Evolutionary conservation across 495 filamentous ascomycete species (phyloP), one percentile per base, ranked within the genome.

Genomic region (Parathielavia hyrcaniae): DNA sequence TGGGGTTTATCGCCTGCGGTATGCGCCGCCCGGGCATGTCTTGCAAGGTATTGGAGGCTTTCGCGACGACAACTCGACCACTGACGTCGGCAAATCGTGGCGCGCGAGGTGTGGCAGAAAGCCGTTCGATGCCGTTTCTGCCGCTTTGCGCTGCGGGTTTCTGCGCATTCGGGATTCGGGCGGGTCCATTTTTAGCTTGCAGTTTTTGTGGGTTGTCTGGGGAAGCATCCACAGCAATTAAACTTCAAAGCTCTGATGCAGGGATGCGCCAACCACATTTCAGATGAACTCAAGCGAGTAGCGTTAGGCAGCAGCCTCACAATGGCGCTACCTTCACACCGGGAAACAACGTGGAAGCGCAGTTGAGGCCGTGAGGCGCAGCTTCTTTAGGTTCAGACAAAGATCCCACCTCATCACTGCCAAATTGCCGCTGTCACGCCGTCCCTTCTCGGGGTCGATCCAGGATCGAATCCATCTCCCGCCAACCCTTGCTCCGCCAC

Each of bases 151-250:
- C 16, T 19, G 40, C 36, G 36, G 36, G 36, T 39, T 50, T 26
- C 51, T 53, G 40, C 51, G 19, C 17, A 50, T 19, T 34, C 23
- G n/a, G n/a, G n/a, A n/a, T 11, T 19, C 16, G 40, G 30, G 19
- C 20, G 52, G 52, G 4, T 22, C 52, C 52, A 55, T 46, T 55
- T 46, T 55, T 55, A 55, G 30, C 41, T 30, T n/a, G n/a, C n/a
- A n/a, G n/a, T n/a, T n/a, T n/a, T 55, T 23, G 40, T 43, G 40
- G 53, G 35, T 22, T 5, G 22, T 3, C 12, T 12, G 23, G 19
- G 22, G 22, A n/a, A n/a, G n/a, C n/a, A n/a, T n/a, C n/a, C n/a
- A n/a, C n/a, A n/a, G n/a, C 13, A 48, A 30, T 48, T 48, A 48
- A 48, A 26, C 45, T 48, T 12, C 6, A 1, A 23, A 32, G 13